Evolutionary conservation across 2,329 filamentous ascomycete genomes (phyloP).

Genomic region (Fragosphaeria purpurea): DNA sequence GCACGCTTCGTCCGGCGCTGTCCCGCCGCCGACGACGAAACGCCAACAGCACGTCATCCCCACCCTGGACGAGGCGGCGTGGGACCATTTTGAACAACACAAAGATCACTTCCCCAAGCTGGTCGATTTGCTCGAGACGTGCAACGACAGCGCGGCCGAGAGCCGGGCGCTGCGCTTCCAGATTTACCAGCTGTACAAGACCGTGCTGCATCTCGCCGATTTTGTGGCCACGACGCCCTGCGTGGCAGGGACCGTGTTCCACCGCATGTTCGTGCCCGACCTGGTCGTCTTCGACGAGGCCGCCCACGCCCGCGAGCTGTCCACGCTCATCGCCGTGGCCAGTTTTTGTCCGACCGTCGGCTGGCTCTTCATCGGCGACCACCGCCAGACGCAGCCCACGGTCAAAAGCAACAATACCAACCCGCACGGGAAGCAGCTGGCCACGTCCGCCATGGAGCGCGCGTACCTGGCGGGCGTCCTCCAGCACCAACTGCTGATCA

Average conservation of each 20-base stretch:
- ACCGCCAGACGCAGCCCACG: slow-evolving; percentile 34
- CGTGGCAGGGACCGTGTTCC: slow-evolving; percentile 27
- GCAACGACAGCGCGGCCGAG: slow-evolving; percentile 16
- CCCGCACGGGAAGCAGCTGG: slow-evolving; percentile 14
- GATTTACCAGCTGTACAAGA: slow-evolving; percentile 26
- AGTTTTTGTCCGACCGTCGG: slow-evolving; percentile 28
- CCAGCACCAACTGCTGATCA: slow-evolving; percentile 18
- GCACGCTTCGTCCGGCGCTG: neutral
- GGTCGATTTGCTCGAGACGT: slow-evolving; percentile 24
- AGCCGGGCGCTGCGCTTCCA: slow-evolving; percentile 17
- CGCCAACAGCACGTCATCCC: slow-evolving; percentile 18
- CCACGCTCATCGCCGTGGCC: slow-evolving; percentile 33
- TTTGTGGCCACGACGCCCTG: slow-evolving; percentile 38
- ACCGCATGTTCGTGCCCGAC: slow-evolving; percentile 60
- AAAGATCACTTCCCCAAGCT: slow-evolving; percentile 24
- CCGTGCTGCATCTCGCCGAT: slow-evolving; percentile 28
- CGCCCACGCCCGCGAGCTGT: slow-evolving; percentile 35
- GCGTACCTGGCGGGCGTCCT: slow-evolving; percentile 15
- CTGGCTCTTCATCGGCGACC: slow-evolving; percentile 37
- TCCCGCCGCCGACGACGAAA: slow-evolving; percentile 13
- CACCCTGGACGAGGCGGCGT: slow-evolving; percentile 33
- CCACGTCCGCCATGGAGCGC: slow-evolving; percentile 18
- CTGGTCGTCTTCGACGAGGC: slow-evolving; percentile 77
- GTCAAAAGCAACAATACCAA: slow-evolving; percentile 17
- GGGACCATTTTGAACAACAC: slow-evolving; percentile 28